phyloP scores from a whole-genome alignment of 768 basidiomycete species.

The Pleurotus eryngii region DNA sequence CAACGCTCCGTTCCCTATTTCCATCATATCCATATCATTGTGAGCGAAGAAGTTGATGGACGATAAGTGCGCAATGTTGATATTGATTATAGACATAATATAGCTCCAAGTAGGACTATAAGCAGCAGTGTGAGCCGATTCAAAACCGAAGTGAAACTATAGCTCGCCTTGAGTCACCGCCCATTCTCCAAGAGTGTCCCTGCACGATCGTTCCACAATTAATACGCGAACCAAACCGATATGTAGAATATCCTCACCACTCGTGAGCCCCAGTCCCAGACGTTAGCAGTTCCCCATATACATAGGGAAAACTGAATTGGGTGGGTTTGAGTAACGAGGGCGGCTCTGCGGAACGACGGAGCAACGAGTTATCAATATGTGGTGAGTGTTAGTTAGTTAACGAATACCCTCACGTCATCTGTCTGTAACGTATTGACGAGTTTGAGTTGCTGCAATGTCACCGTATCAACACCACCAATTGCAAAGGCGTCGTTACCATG shows the following conservation, averaged over 20 bases:
- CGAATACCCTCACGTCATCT: slow-evolving; percentile 42
- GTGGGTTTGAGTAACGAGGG: slow-evolving; percentile 37
- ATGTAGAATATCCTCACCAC: slow-evolving; percentile 33
- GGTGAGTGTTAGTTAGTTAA: background rate
- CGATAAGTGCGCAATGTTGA: slow-evolving; percentile 39
- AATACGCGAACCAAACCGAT: background rate
- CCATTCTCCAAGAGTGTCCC: slow-evolving; percentile 55
- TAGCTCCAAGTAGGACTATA: slow-evolving; percentile 45
- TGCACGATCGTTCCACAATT: slow-evolving; percentile 11
- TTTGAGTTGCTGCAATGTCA: slow-evolving; percentile 46
- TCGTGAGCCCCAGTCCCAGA: slow-evolving; percentile 55
- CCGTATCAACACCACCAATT: background rate
- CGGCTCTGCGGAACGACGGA: slow-evolving; percentile 31
- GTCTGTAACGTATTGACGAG: slow-evolving; percentile 52
- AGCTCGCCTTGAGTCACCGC: slow-evolving; percentile 37
- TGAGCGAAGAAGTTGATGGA: slow-evolving; percentile 45
- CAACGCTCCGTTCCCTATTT: slow-evolving; percentile 36
- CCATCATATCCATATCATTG: slow-evolving; percentile 47
- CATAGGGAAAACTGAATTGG: slow-evolving; percentile 50
- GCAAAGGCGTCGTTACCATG: background rate
- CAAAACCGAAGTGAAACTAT: background rate
- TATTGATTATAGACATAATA: slow-evolving; percentile 42
- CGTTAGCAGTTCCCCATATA: slow-evolving; percentile 52
- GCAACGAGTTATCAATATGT: background rate
- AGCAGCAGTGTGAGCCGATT: background rate